A percentile compares a stretch with the other conserved stretches of the same genome.
Evolutionary conservation across 768 basidiomycete species (phyloP).

Genomic region (Amanita thiersii): DNA sequence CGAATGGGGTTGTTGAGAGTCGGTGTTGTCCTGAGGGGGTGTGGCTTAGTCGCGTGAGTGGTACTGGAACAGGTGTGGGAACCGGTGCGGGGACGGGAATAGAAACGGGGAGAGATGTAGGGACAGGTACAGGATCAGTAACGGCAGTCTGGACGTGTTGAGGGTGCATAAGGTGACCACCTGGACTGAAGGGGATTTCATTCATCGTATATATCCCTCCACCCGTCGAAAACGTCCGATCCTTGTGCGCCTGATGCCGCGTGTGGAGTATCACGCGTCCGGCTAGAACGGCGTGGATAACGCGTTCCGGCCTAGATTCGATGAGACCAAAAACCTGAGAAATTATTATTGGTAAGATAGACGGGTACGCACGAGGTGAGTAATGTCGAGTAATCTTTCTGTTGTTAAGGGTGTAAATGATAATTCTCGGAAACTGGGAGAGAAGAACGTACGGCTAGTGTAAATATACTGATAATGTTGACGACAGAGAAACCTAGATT

Average conservation of each 20-base stretch:
- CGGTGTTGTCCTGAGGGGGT: too few relatives aligned
- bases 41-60: too few relatives aligned
- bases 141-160: too few relatives aligned
- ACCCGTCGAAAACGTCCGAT: neutral
- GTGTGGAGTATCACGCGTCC: constrained; percentile 2
- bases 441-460: neutral
- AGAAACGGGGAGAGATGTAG: too few relatives aligned
- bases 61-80: too few relatives aligned
- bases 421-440: neutral
- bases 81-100: too few relatives aligned
- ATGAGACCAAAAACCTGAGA: neutral
- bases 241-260: constrained; percentile 1
- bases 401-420: neutral
- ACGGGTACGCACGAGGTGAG: constrained; percentile 3
- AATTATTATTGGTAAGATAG: neutral
- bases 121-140: too few relatives aligned
- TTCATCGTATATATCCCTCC: neutral
- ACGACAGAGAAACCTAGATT: constrained; percentile 7
- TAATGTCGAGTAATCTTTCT: constrained; percentile 2
- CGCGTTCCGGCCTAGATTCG: constrained; percentile 3
- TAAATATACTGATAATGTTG: constrained; percentile 6
- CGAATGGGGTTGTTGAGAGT: too few relatives aligned
- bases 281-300: constrained; percentile 7
- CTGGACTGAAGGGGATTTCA: too few relatives aligned
- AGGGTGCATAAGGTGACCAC: too few relatives aligned